Evolutionary conservation across 257 asterid species (phyloP).

Genomic region (Handroanthus guayacan): DNA sequence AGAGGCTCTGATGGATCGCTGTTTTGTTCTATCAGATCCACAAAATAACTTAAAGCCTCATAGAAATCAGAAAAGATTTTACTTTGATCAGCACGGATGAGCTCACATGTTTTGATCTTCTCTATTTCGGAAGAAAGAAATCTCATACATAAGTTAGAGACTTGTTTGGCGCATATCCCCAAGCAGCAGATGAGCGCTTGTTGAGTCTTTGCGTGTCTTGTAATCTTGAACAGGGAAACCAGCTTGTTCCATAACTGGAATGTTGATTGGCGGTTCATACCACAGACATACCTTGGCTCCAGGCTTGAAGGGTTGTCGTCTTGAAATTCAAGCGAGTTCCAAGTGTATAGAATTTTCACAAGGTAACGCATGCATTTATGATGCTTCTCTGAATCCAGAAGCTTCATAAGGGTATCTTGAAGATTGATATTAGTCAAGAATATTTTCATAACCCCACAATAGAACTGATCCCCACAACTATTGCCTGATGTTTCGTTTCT

Average conservation of each 20-base stretch:
- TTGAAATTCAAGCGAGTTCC: slow-evolving; percentile 66
- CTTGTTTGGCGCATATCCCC: slow-evolving; percentile 80
- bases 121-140: slow-evolving; percentile 45
- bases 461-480: slow-evolving; percentile 40
- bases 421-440: slow-evolving; percentile 61
- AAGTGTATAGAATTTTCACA: slow-evolving; percentile 78
- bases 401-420: slow-evolving; percentile 62
- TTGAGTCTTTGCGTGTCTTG: slow-evolving; percentile 80
- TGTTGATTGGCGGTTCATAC: slow-evolving; percentile 60
- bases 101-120: slow-evolving; percentile 34
- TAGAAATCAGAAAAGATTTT: slow-evolving; percentile 48
- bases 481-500: slow-evolving; percentile 44
- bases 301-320: slow-evolving; percentile 39
- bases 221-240: slow-evolving; percentile 69
- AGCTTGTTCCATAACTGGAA: slow-evolving; percentile 75
- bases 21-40: slow-evolving; percentile 59
- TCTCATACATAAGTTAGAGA: slow-evolving; percentile 51
- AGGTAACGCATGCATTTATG: slow-evolving; percentile 78
- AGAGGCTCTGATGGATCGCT: slow-evolving; percentile 81
- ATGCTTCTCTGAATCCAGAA: slow-evolving; percentile 75
- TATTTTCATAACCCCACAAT: slow-evolving; percentile 49
- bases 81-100: slow-evolving; percentile 39
- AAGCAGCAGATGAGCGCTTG: slow-evolving; percentile 83
- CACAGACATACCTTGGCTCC: slow-evolving; percentile 52
- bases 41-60: slow-evolving; percentile 62